A percentile compares a stretch with the other conserved stretches of the same genome.
phyloP scores from a whole-genome alignment of 192 early-diverging fungal genomes.

The Coemansia sp. region DNA sequence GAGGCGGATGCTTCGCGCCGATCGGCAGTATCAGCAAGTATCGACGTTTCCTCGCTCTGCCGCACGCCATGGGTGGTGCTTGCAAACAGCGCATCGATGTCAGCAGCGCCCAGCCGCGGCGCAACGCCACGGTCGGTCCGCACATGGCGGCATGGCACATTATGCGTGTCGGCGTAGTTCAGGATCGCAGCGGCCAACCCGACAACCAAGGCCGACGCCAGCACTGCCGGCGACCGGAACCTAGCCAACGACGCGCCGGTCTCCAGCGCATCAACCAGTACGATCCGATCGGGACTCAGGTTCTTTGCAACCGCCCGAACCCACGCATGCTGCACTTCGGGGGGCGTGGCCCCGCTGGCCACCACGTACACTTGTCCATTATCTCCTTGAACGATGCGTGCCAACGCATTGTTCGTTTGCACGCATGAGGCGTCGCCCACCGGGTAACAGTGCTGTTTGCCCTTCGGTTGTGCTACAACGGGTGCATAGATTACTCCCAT shows the following conservation, averaged over 20 bases:
- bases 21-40: background rate
- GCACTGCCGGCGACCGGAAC: conserved; percentile 43
- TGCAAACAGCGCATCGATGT: conserved; percentile 32
- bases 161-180: conserved; percentile 36
- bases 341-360: conserved; percentile 16
- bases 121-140: background rate
- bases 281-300: conserved; percentile 23
- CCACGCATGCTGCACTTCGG: conserved; percentile 50
- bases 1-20: conserved; percentile 24
- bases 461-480: background rate
- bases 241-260: background rate
- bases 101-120: background rate
- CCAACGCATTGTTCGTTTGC: conserved; percentile 27
- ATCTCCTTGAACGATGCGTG: conserved; percentile 17
- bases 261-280: conserved; percentile 22
- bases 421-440: conserved; percentile 1
- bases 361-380: conserved; percentile 14
- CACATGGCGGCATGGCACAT: conserved; percentile 34
- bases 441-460: background rate
- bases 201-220: conserved; percentile 33
- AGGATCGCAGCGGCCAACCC: conserved; percentile 43
- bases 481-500: conserved; percentile 43
- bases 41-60: background rate
- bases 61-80: background rate
- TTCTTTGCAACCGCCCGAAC: conserved; percentile 15